Conservation (phyloP, 257 asterid genomes). For the Penstemon barbatus region DNA sequence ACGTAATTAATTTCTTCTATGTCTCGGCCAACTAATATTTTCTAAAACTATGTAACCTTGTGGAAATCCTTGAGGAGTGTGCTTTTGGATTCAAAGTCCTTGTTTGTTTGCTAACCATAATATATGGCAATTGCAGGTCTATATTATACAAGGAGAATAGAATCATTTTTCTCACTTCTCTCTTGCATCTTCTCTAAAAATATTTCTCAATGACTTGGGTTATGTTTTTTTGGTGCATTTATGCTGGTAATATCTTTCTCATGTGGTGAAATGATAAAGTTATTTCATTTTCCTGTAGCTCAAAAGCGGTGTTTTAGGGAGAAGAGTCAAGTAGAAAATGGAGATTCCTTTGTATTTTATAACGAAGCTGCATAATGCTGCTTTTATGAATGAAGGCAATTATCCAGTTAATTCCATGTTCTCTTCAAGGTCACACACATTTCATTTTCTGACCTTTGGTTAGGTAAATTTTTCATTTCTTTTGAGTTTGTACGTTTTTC, state of each 20-base stretch:
- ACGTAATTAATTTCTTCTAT: too few relatives aligned
- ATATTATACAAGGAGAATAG: too few relatives aligned
- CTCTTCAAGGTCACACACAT: slow-evolving; percentile 68
- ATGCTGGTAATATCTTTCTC: neutral
- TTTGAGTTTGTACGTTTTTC: slow-evolving; percentile 22
- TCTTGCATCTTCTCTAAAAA: too few relatives aligned
- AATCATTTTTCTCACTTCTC: too few relatives aligned
- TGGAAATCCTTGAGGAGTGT: too few relatives aligned
- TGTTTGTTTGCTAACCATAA: too few relatives aligned
- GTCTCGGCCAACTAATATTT: too few relatives aligned
- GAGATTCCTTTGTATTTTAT: neutral
- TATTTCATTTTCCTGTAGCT: neutral
- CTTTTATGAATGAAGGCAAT: too few relatives aligned
- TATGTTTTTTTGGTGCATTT: neutral
- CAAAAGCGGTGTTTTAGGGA: neutral
- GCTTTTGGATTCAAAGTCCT: too few relatives aligned
- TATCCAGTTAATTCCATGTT: slow-evolving; percentile 45
- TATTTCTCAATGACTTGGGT: neutral
- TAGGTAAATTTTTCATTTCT: neutral
- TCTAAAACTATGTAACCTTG: too few relatives aligned
- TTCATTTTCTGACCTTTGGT: slow-evolving; percentile 12
- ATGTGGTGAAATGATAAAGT: neutral
- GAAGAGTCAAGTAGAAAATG: neutral
- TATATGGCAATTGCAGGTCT: too few relatives aligned
- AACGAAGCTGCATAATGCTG: neutral